phyloP scores from a whole-genome alignment of 441 rosid species.

The Macaranga tanarius region DNA sequence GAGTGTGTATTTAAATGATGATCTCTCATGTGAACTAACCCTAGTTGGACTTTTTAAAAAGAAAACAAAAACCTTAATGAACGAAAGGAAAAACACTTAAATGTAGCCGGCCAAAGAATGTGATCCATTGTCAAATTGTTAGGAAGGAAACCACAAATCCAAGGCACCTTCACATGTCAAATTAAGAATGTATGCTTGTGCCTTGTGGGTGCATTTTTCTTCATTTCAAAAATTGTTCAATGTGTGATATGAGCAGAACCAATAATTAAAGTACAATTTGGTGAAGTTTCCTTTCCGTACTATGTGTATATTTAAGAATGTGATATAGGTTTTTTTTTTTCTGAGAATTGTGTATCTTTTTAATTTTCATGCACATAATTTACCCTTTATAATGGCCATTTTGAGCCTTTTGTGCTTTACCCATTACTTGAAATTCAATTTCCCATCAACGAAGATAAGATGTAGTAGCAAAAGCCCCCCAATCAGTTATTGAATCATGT shows the following conservation, averaged over 20 bases:
- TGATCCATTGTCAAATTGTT: slow-evolving; percentile 11
- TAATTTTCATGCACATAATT: not conserved
- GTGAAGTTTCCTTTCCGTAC: not conserved
- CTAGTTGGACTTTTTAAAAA: not conserved
- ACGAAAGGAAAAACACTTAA: too few species aligned
- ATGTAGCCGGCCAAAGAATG: not conserved
- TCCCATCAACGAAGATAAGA: slow-evolving; percentile 10
- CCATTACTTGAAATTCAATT: slow-evolving; percentile 2
- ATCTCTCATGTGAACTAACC: not conserved
- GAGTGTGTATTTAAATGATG: slow-evolving; percentile 2
- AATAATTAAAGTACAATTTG: not conserved
- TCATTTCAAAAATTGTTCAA: not conserved
- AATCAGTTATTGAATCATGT: not conserved
- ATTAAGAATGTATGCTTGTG: slow-evolving; percentile 6
- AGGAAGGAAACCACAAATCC: slow-evolving; percentile 18
- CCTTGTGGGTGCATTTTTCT: not conserved
- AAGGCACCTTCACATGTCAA: slow-evolving; percentile 11
- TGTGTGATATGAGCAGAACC: not conserved
- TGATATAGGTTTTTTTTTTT: not conserved
- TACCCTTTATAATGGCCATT: not conserved
- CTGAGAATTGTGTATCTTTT: not conserved
- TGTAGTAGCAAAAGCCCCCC: not conserved
- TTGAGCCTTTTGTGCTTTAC: not conserved
- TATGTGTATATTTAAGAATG: too few species aligned
- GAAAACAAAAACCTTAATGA: not conserved